Base-by-base conservation (phyloP, 169 alveolate species). In the Cryptosporidium baileyi region DNA sequence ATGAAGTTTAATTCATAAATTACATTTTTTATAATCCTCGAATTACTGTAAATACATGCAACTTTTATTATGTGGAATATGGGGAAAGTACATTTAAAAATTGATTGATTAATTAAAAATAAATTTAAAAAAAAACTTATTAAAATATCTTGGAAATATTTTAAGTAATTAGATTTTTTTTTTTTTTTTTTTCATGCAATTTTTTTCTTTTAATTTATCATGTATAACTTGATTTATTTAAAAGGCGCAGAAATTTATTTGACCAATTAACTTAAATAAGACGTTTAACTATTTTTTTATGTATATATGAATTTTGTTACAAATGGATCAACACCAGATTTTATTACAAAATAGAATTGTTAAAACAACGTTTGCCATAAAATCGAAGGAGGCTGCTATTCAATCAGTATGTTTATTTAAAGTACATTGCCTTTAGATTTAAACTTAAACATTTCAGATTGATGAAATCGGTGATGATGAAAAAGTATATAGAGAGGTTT, bases 331-430 rank as follows among this genome's bases (percentile, higher is more conserved):
- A 19, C 85, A 74, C 54, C 65, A 74, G 38, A 52, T 54, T 17
- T 34, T 57, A 28, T 67, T 74, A n/a, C 85, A 74, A 74, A 74
- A 74, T 32, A 74, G 43, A 59, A 74, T 74, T 24, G 74, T 74
- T 9, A 74, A 74, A 59, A 74, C 85, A 11, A 74, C 85, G n/a
- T 54, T 74, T 34, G 85, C 85, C 6, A 74, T 74, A 22, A 74
- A 74, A 45, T 51, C 85, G 9, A 74, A 74, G 24, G 85, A 74
- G 36, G 85, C 85, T 8, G 85, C 85, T 1, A 74, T 74, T 36
- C 85, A 74, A 54, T 74, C 85, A 22, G 85, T 74, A 57, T 52
- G 85, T 54, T 2, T 19, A 19, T 26, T 15, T 1, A 30, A 57
- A 24, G 17, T 17, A 28, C 11, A 11, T 17, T 57, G 24, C 17